Evolutionary conservation across 257 asterid genomes (phyloP), one percentile per base, ranked within the genome.

Genomic region (Penstemon newberryi): DNA sequence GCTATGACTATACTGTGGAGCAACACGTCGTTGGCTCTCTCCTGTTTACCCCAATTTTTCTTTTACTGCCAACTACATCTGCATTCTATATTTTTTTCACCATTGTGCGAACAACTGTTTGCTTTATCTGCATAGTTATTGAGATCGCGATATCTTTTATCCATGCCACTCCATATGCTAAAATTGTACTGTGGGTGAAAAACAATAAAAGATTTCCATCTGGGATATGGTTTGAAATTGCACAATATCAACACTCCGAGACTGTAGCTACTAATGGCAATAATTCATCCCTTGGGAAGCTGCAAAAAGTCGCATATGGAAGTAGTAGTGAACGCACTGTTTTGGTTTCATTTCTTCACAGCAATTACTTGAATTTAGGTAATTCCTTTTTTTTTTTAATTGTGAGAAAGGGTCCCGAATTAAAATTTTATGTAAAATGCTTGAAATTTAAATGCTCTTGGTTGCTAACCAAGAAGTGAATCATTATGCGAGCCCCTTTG

Each of bases 21-120:
- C 97, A 91, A 70, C 97, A 91, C 63, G 94, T 94, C 38, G 85
- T 91, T 63, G 97, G 97, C 63, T 85, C 97, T 57, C 99, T 94
- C 75, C 86, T 94, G 41, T 91, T 94, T 72, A 91, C 96, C 52
- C 97, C 96, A 4, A 80, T 91, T 70, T 76, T 91, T 66, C 99
- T 91, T 74, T 88, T 94, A 25, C 79, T 94, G 18, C 97, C 99
- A 36, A 94, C 99, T 4, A 87, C 96, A 9, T 91, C 99, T 7
- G 94, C 83, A 3, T 94, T 91, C 86, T 89, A 94, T 67, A 87
- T 88, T 60, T 94, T 94, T 73, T 94, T 91, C 84, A 88, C 96
- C 79, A 91, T 89, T 73, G 70, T 91, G 86, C 85, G 76, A 77
- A 73, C 95, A 55, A 63, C 86, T 68, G 71, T 87, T 75, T 82